A percentile compares a stretch with the other conserved stretches of the same genome.
These are phyloP conservation scores for Didymella arachidicola DNA, from an alignment of 2,329 filamentous ascomycete species.

Conservation along the genomic window DNA sequence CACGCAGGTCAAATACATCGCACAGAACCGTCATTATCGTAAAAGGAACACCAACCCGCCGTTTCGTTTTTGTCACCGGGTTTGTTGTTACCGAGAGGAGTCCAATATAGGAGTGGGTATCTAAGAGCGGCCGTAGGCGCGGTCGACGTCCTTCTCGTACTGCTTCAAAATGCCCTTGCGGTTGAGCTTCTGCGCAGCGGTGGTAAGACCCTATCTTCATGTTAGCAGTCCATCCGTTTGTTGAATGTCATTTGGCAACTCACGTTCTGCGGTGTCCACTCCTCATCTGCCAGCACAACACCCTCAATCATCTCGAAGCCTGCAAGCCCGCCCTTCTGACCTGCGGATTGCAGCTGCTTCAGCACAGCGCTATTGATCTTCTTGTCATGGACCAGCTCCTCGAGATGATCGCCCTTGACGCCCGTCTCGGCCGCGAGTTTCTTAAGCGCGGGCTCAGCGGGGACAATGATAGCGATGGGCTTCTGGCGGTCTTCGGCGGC, in stretches of 20 bases:
- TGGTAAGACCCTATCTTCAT: slow-evolving; percentile 54
- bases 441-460: slow-evolving; percentile 64
- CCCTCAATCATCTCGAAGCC: slow-evolving; percentile 78
- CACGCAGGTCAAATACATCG: slow-evolving; percentile 6
- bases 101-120: not conserved
- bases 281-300: slow-evolving; percentile 81
- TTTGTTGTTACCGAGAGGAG: slow-evolving; percentile 2
- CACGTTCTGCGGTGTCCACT: slow-evolving; percentile 87
- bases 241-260: slow-evolving; percentile 50
- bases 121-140: slow-evolving; percentile 51
- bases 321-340: slow-evolving; percentile 70
- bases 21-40: slow-evolving; percentile 14
- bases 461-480: slow-evolving; percentile 82
- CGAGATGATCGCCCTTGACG: slow-evolving; percentile 69
- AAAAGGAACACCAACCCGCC: slow-evolving; percentile 13
- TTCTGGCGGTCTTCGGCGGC: slow-evolving; percentile 77
- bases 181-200: slow-evolving; percentile 63
- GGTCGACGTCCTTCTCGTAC: slow-evolving; percentile 60
- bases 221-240: not conserved
- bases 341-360: slow-evolving; percentile 73
- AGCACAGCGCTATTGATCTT: slow-evolving; percentile 71
- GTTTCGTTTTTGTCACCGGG: not conserved
- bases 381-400: slow-evolving; percentile 72
- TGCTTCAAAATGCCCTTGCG: slow-evolving; percentile 59
- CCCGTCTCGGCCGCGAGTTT: slow-evolving; percentile 64